Evolutionary conservation across 768 basidiomycete genomes (phyloP).

Genomic region (Russula virescens): DNA sequence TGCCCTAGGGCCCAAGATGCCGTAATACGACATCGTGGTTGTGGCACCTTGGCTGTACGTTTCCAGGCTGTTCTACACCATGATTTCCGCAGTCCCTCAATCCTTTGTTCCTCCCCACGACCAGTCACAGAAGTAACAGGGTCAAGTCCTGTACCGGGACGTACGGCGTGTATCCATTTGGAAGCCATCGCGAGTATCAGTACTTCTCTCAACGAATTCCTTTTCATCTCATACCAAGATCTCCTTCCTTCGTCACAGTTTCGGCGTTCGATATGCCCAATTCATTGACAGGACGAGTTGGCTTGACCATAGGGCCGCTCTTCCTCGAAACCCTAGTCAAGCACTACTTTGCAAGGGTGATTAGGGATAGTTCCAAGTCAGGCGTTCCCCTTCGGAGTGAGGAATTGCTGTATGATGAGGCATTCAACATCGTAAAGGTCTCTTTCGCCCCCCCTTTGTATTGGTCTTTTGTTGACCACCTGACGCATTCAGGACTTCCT

Average conservation of each 20-base stretch:
- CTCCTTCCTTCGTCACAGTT: too few species aligned
- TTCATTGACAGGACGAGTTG: conserved; percentile 55
- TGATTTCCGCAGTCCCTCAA: background rate
- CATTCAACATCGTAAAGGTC: conserved; percentile 71
- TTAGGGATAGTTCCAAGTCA: conserved; percentile 1
- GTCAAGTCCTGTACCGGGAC: background rate
- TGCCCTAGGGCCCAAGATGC: too few species aligned
- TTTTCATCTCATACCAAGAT: background rate
- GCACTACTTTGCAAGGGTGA: conserved; percentile 70
- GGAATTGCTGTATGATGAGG: conserved; percentile 77
- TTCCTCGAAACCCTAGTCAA: conserved; percentile 75
- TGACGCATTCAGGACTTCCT: conserved; percentile 57
- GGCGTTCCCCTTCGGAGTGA: conserved; percentile 47
- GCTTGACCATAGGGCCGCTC: conserved; percentile 63
- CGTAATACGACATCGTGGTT: background rate
- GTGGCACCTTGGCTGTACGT: background rate
- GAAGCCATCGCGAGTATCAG: too few species aligned
- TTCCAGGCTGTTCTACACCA: background rate
- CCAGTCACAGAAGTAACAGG: background rate
- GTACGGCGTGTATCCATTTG: background rate
- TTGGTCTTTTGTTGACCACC: background rate
- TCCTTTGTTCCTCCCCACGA: background rate
- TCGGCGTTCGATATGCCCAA: conserved; percentile 32
- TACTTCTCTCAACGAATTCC: too few species aligned
- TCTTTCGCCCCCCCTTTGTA: conserved; percentile 19